Percentiles rank a stretch among this genome's conserved stretches.
phyloP scores from a whole-genome alignment of 2,329 filamentous ascomycete genomes.

The Xylariaceae sp. region DNA sequence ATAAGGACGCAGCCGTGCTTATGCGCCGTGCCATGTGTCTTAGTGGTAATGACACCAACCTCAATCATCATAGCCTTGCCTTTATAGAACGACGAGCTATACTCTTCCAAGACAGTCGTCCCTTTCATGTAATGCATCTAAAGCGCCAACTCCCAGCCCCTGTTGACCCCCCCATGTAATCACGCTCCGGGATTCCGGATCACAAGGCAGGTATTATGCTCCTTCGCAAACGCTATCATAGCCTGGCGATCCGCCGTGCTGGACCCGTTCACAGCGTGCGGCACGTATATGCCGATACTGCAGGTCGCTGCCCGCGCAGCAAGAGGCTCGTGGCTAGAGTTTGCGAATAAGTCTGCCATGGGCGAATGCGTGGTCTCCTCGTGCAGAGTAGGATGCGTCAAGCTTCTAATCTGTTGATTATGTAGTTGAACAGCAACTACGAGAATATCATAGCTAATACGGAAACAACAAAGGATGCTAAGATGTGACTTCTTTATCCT shows the following conservation, averaged over 20 bases:
- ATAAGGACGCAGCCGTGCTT: slow-evolving; percentile 39
- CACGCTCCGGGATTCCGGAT: slow-evolving; percentile 50
- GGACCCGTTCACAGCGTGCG: slow-evolving; percentile 28
- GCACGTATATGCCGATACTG: slow-evolving; percentile 33
- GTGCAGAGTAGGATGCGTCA: too few relatives aligned
- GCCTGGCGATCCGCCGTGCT: slow-evolving; percentile 18
- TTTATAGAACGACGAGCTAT: slow-evolving; percentile 34
- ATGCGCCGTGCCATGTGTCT: slow-evolving; percentile 39
- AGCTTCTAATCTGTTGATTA: too few relatives aligned
- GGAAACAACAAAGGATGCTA: too few relatives aligned
- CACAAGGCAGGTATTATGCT: slow-evolving; percentile 43
- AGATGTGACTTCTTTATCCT: too few relatives aligned
- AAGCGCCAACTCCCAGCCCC: slow-evolving; percentile 46
- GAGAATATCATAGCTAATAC: too few relatives aligned
- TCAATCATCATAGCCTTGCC: slow-evolving; percentile 47
- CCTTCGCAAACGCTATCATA: slow-evolving; percentile 33
- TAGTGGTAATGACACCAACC: slow-evolving; percentile 44
- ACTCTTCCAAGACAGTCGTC: slow-evolving; percentile 35
- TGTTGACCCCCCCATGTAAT: slow-evolving; percentile 47
- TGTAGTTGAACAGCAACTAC: too few relatives aligned
- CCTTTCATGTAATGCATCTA: slow-evolving; percentile 47
- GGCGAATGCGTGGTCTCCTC: slow-evolving; percentile 11
- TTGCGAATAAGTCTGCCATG: slow-evolving; percentile 24
- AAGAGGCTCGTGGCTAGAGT: slow-evolving; percentile 28
- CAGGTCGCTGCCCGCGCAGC: slow-evolving; percentile 36